Base-by-base conservation (phyloP, 345 rosid species). In the Bruguiera gymnorhiza region DNA sequence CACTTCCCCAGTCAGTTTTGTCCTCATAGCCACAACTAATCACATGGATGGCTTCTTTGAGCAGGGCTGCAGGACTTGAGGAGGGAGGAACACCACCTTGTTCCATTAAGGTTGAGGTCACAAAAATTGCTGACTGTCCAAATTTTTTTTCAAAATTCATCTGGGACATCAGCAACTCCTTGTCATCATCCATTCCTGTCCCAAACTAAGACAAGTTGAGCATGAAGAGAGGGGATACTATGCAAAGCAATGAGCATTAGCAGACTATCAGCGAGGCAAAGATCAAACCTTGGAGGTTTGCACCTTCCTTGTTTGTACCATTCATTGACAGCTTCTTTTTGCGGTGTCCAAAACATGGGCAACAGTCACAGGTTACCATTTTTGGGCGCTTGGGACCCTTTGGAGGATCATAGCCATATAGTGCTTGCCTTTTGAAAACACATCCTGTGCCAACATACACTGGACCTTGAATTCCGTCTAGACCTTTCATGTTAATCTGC, bases 31-130 rank as follows among this genome's bases (percentile, higher is more conserved):
- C 98, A 66, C 97, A 95, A 62, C 98, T 92, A 64, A 95, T 92
- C 51, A 92, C 99, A 74, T 95, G 99, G 75, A 95, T 92, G 83
- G 98, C 98, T 83, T 95, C 98, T 82, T 95, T 95, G 57, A 95
- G 89, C 75, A 90, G 84, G 27, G 94, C 86, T 63, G 98, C 98
- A 59, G 99, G 97, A 73, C 99, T 90, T 18, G 98, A 90, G 63
- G 99, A 95, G 32, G 98, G 97, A 81, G 98, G 99, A 51, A 95
- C 96, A 27, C 97, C 97, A 26, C 98, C 99, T 74, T 87, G 82
- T 71, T 90, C 97, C 98, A 95, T 90, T 75, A 95, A 73, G 50
- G 98, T 90, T 26, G 99, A 95, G 68, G 98, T 92, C 67, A 90
- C 92, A 66, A 92, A 92, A 63, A 92, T 89, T 24, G 96, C 89